A percentile compares a stretch with the other conserved stretches of the same genome.
These are phyloP conservation scores for Voacanga thouarsii DNA, from an alignment of 257 asterid genomes.

Conservation along the genomic window DNA sequence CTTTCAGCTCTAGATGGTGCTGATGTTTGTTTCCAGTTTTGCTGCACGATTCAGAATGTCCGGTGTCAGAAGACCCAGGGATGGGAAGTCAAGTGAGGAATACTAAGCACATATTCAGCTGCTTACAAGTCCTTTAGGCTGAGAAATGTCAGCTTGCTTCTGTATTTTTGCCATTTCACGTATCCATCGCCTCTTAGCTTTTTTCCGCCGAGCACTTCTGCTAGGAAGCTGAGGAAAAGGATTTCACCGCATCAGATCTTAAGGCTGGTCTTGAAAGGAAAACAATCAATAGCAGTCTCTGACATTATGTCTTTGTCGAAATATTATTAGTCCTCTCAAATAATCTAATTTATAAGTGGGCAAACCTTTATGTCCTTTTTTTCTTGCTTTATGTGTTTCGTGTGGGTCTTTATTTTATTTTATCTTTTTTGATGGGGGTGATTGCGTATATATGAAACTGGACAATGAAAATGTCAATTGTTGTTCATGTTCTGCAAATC, in stretches of 20 bases:
- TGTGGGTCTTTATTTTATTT: too few relatives aligned
- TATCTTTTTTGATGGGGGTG: background rate
- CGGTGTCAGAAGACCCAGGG: background rate
- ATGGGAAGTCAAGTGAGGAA: background rate
- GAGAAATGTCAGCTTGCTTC: constrained; percentile 48
- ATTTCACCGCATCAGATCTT: constrained; percentile 5
- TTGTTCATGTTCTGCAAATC: constrained; percentile 9
- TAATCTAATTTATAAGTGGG: background rate
- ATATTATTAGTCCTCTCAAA: background rate
- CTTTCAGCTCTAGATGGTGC: constrained; percentile 42
- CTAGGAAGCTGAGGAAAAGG: constrained; percentile 52
- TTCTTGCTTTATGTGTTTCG: too few relatives aligned
- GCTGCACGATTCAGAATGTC: constrained; percentile 37
- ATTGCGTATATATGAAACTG: background rate
- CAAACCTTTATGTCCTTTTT: too few relatives aligned
- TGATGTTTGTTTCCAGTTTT: constrained; percentile 58
- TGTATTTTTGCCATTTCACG: constrained; percentile 76
- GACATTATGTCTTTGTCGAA: background rate
- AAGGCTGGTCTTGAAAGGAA: background rate
- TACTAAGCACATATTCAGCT: background rate
- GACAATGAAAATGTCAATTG: background rate
- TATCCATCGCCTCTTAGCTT: constrained; percentile 59
- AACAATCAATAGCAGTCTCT: background rate
- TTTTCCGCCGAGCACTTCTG: constrained; percentile 77
- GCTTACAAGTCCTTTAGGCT: constrained; percentile 73